Evolutionary conservation across 139 green algal species (phyloP).

Genomic region (Coelastrella sp.): DNA sequence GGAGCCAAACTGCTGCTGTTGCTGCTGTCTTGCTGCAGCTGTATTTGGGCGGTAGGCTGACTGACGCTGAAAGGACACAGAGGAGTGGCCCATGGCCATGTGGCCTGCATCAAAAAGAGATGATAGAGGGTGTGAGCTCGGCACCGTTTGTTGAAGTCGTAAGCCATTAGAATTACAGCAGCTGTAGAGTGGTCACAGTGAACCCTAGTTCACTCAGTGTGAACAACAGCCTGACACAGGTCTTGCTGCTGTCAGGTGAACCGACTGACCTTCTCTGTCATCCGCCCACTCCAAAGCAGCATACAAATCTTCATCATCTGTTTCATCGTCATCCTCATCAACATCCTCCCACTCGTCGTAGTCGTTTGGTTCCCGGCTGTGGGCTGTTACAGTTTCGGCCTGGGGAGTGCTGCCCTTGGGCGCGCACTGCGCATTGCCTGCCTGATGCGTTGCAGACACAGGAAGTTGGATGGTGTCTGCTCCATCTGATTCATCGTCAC

Average conservation of each 20-base stretch:
- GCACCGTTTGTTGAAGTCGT: neutral
- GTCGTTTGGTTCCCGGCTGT: slow-evolving; percentile 37
- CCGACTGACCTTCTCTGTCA: slow-evolving; percentile 67
- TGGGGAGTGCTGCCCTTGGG: neutral
- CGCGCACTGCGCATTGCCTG: neutral
- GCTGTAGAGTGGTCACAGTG: no score
- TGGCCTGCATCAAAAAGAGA: slow-evolving; percentile 15
- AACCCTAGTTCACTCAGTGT: no score
- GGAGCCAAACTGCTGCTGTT: slow-evolving; percentile 13
- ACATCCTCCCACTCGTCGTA: slow-evolving; percentile 45
- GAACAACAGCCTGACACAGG: no score
- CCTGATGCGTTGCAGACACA: neutral
- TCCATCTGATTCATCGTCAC: neutral
- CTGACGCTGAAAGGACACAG: slow-evolving; percentile 37
- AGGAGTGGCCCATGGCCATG: slow-evolving; percentile 35
- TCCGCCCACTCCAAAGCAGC: slow-evolving; percentile 82
- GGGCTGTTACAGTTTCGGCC: neutral
- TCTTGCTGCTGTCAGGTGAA: no score
- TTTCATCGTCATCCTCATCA: slow-evolving; percentile 65
- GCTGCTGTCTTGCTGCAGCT: slow-evolving; percentile 17
- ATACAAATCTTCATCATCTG: slow-evolving; percentile 67
- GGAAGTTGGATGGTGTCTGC: neutral
- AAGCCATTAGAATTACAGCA: no score
- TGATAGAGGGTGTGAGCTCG: neutral
- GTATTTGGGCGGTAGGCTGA: slow-evolving; percentile 34